Percentiles rank a stretch among this genome's conserved stretches.
Evolutionary conservation across 345 rosid genomes (phyloP).

Genomic region (Triadica sebifera): DNA sequence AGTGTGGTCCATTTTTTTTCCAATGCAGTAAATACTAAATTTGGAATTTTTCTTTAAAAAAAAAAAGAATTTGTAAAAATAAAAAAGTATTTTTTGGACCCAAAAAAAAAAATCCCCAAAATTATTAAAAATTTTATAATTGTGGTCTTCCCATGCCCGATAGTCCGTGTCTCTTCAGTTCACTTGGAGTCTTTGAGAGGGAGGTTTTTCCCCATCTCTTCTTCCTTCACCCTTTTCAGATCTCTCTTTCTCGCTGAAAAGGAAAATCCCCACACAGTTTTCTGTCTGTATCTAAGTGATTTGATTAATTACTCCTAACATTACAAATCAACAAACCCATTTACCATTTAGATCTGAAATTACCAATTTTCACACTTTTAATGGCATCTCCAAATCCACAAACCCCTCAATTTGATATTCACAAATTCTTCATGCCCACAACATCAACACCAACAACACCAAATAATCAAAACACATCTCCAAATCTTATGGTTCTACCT

Average conservation of each 20-base stretch:
- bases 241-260: background rate
- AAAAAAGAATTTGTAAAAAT: no score
- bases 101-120: no score
- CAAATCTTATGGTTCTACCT: conserved; percentile 12
- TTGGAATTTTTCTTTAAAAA: no score
- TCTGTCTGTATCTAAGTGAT: background rate
- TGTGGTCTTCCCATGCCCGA: background rate
- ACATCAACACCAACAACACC: conserved; percentile 17
- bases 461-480: conserved; percentile 10
- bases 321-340: background rate
- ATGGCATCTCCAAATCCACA: conserved; percentile 15
- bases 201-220: background rate
- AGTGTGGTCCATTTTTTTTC: no score
- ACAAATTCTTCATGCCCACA: conserved; percentile 17
- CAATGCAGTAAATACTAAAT: no score
- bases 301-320: background rate
- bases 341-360: conserved; percentile 6
- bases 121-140: background rate
- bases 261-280: background rate
- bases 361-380: no score
- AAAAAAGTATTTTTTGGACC: no score
- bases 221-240: background rate
- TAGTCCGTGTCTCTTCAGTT: background rate
- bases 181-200: background rate
- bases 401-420: conserved; percentile 6